A percentile compares a stretch with the other conserved stretches of the same genome.
phyloP scores from a whole-genome alignment of 306 rosid species.

The Luffa aegyptiaca region DNA sequence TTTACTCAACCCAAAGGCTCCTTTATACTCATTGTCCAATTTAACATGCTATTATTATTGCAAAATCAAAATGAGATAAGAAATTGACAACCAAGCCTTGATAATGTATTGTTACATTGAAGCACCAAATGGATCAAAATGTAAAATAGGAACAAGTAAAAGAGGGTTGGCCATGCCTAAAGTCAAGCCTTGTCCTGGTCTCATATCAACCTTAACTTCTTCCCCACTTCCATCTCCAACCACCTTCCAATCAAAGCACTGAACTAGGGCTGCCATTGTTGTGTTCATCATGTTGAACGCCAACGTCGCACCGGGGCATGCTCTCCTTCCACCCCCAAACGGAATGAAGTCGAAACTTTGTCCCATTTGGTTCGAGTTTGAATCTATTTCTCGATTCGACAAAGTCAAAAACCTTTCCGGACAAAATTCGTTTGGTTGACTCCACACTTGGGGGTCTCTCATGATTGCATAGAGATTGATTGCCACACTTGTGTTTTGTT shows the following conservation, averaged over 20 bases:
- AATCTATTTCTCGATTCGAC: background rate
- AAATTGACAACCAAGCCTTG: no score
- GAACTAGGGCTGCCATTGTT: conserved; percentile 27
- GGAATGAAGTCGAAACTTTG: conserved; percentile 29
- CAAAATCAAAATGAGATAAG: no score
- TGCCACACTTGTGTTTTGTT: conserved; percentile 20
- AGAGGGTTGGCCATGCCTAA: conserved; percentile 6
- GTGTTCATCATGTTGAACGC: conserved; percentile 5
- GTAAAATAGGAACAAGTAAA: background rate
- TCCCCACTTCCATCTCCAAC: conserved; percentile 4
- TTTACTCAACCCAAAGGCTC: no score
- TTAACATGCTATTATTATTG: no score
- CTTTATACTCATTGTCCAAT: no score
- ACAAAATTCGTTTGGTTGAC: conserved; percentile 24
- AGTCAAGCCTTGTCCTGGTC: background rate
- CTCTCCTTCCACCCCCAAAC: conserved; percentile 51
- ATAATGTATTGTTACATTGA: background rate
- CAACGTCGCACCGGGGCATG: conserved; percentile 33
- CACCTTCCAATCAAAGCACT: conserved; percentile 35
- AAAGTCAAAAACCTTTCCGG: conserved; percentile 21
- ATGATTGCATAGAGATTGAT: conserved; percentile 37
- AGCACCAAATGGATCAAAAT: conserved; percentile 1
- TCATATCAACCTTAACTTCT: conserved; percentile 5
- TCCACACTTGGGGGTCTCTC: conserved; percentile 43
- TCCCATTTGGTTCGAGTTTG: conserved; percentile 7